These are phyloP conservation scores for Fusarium floridanum DNA, from an alignment of 2,329 filamentous ascomycete genomes.

Conservation along the genomic window DNA sequence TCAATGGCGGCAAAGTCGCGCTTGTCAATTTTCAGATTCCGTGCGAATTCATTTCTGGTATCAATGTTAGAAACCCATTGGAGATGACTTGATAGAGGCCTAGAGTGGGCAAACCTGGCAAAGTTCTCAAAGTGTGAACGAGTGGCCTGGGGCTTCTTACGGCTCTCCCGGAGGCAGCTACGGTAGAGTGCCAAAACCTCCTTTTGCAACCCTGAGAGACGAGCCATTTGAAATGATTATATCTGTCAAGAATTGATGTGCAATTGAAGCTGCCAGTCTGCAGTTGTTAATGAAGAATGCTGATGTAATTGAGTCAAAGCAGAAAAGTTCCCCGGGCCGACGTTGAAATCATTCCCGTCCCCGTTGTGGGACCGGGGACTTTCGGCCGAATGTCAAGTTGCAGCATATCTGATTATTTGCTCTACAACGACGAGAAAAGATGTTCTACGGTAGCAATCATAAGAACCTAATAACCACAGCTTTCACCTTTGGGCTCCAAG, in stretches of 20 bases:
- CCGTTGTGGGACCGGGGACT: conserved; percentile 27
- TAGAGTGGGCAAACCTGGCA: conserved; percentile 65
- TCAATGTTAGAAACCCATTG: conserved; percentile 9
- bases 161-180: conserved; percentile 83
- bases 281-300: neutral
- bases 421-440: neutral
- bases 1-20: conserved; percentile 90
- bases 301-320: conserved; percentile 26
- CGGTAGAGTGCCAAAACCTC: conserved; percentile 91
- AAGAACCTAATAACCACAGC: neutral
- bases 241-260: neutral
- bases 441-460: neutral
- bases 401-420: neutral
- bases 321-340: conserved; percentile 12
- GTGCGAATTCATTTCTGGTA: conserved; percentile 79
- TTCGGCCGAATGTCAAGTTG: neutral
- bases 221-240: conserved; percentile 35
- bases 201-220: conserved; percentile 86
- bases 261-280: neutral
- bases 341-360: conserved; percentile 1
- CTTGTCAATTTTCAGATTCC: conserved; percentile 76
- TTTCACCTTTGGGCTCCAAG: neutral
- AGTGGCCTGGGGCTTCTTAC: conserved; percentile 79
- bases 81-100: neutral
- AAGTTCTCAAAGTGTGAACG: conserved; percentile 73